Evolutionary conservation across 2,329 filamentous ascomycete genomes (phyloP).

Genomic region (Balansia obtecta): DNA sequence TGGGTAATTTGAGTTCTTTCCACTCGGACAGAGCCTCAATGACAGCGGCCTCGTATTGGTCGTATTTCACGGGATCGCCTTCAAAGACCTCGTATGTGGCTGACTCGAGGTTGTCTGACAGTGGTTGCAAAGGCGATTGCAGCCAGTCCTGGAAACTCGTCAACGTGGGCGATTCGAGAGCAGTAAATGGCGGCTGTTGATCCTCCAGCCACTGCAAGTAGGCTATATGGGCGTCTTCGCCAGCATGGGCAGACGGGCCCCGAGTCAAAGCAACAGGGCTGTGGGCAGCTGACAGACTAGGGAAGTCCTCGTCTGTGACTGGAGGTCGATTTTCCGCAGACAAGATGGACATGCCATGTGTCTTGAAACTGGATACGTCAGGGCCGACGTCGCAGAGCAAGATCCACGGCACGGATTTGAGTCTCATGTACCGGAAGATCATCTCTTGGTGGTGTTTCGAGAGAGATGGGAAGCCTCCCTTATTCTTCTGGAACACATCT

Average conservation of each 20-base stretch:
- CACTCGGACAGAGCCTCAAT: slow-evolving; percentile 72
- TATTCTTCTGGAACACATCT: slow-evolving; percentile 46
- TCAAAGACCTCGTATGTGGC: slow-evolving; percentile 98
- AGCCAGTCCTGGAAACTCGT: slow-evolving; percentile 78
- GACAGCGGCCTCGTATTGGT: slow-evolving; percentile 84
- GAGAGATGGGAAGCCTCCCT: slow-evolving; percentile 48
- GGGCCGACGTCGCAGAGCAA: slow-evolving; percentile 51
- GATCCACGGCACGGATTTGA: slow-evolving; percentile 51
- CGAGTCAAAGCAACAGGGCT: slow-evolving; percentile 11
- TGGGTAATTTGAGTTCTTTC: slow-evolving; percentile 58
- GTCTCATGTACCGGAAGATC: slow-evolving; percentile 49
- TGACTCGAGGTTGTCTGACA: slow-evolving; percentile 93
- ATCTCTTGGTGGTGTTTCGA: slow-evolving; percentile 48
- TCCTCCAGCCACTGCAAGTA: slow-evolving; percentile 79
- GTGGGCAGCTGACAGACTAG: slow-evolving; percentile 57
- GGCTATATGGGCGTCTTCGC: slow-evolving; percentile 43
- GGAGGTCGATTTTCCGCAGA: slow-evolving; percentile 17
- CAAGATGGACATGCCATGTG: slow-evolving; percentile 11
- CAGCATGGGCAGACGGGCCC: slow-evolving; percentile 18
- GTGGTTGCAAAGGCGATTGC: slow-evolving; percentile 84
- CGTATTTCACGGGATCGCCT: slow-evolving; percentile 95
- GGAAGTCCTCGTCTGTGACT: slow-evolving; percentile 43
- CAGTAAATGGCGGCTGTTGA: slow-evolving; percentile 54
- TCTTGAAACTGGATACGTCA: slow-evolving; percentile 20
- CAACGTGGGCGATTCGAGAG: slow-evolving; percentile 38